These are phyloP conservation scores for Coniella lustricola DNA, from an alignment of 2,329 filamentous ascomycete genomes.

Conservation along the genomic window DNA sequence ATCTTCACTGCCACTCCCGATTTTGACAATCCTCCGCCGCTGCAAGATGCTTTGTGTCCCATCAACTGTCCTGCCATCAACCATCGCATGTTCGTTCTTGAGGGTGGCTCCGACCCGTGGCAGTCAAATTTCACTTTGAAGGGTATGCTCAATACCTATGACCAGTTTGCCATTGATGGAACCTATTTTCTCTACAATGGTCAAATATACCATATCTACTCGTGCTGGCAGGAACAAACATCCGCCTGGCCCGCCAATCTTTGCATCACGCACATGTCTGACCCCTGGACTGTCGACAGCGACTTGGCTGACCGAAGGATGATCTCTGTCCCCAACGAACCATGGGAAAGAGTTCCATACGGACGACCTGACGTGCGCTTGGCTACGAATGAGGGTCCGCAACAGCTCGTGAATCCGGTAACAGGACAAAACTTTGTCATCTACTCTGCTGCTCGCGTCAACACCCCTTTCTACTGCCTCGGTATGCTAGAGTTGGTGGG, in stretches of 20 bases:
- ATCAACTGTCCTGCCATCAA: constrained; percentile 30
- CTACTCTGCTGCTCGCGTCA: constrained; percentile 30
- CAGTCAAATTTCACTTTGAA: constrained; percentile 26
- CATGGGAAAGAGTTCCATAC: constrained; percentile 30
- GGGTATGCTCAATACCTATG: constrained; percentile 28
- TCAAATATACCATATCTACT: constrained; percentile 29
- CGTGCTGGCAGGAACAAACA: constrained; percentile 29
- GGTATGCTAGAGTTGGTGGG: constrained; percentile 30
- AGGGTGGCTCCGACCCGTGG: constrained; percentile 27
- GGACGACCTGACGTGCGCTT: constrained; percentile 26
- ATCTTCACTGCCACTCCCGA: constrained; percentile 30
- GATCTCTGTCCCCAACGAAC: constrained; percentile 28
- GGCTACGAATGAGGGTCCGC: constrained; percentile 29
- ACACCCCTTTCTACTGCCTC: constrained; percentile 31
- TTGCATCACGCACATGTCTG: constrained; percentile 29
- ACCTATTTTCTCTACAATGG: constrained; percentile 27
- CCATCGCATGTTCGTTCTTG: constrained; percentile 31
- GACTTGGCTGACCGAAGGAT: constrained; percentile 26
- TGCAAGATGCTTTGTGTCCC: constrained; percentile 28
- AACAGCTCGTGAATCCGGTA: constrained; percentile 29
- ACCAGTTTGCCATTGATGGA: constrained; percentile 30
- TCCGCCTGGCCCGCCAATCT: constrained; percentile 30
- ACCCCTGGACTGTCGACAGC: constrained; percentile 28
- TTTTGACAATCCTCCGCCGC: constrained; percentile 26
- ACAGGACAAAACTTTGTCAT: constrained; percentile 30